phyloP scores from a whole-genome alignment of 2,329 filamentous ascomycete genomes.

The Ophiosphaerella narmari region DNA sequence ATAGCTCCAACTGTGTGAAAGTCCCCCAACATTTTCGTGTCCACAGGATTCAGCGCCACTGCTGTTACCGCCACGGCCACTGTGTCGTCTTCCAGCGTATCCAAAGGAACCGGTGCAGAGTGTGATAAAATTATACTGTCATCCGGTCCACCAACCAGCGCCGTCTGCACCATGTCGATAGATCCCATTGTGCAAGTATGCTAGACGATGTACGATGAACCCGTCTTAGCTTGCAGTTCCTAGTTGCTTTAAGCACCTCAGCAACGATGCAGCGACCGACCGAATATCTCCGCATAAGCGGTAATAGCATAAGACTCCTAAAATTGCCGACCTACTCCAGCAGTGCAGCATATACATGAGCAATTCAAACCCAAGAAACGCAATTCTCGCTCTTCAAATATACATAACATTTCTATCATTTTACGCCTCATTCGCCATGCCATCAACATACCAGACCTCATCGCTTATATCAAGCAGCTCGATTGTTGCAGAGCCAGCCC shows the following conservation, averaged over 20 bases:
- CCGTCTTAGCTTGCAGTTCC: too few species aligned
- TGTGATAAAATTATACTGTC: slow-evolving; percentile 4
- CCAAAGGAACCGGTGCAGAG: slow-evolving; percentile 4
- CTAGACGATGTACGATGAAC: background rate
- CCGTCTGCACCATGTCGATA: slow-evolving; percentile 3
- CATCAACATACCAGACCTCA: slow-evolving; percentile 2
- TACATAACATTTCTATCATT: slow-evolving; percentile 1
- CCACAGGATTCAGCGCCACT: slow-evolving; percentile 28
- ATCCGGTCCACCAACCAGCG: slow-evolving; percentile 5
- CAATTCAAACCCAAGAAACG: too few species aligned
- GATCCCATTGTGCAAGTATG: slow-evolving; percentile 7
- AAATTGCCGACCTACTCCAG: too few species aligned
- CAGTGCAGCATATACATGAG: too few species aligned
- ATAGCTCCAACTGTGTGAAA: slow-evolving; percentile 10
- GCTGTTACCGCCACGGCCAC: slow-evolving; percentile 9
- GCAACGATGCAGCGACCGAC: too few species aligned
- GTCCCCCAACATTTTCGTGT: slow-evolving; percentile 23
- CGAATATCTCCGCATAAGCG: too few species aligned
- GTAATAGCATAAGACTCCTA: too few species aligned
- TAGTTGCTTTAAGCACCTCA: too few species aligned
- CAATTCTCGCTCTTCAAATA: background rate
- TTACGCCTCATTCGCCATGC: slow-evolving; percentile 2
- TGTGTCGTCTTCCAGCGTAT: slow-evolving; percentile 4
- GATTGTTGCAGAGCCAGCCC: slow-evolving; percentile 3
- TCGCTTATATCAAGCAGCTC: slow-evolving; percentile 2